Evolutionary conservation across 2,329 filamentous ascomycete species (phyloP), one percentile per base, ranked within the genome.

Genomic region (Stachybotrys chlorohalonatus): DNA sequence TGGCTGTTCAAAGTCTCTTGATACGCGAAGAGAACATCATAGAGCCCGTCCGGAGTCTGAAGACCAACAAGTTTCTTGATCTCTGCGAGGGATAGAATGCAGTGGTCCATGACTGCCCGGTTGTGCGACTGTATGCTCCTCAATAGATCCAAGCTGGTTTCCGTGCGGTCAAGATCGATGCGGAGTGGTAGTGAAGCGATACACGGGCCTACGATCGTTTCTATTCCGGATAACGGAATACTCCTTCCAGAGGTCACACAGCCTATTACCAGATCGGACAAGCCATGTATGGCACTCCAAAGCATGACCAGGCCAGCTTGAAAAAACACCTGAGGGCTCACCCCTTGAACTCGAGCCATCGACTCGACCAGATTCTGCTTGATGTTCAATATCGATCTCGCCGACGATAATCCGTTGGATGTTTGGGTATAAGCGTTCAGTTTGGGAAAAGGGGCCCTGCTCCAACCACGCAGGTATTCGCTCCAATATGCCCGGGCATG

Each of bases 161-260:
- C 67, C 51, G 79, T 72, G 8, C 75, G 73, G 1, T 73, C 70
- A 0, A 87, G 62, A 56, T 89, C 75, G 5, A 86, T 69, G n/a
- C 90, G 79, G 1, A 90, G 73, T 1, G 92, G 92, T 7, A 94
- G 70, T 0, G 89, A 87, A 1, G 85, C 76, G 52, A 96, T 84
- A 62, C 88, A 94, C 9, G 92, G 92, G 0, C 92, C 92, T 54
- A 93, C 75, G 4, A 92, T 80, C 1, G 80, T 74, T 58, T 95
- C 90, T 39, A 95, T 82, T 0, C 78, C 81, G 5, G 76, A 65
- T 2, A 96, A 66, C 0, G 89, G 81, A n/a, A 91, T 68, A 1
- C 87, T 90, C 54, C 92, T 80, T 1, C 91, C 91, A 9, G 91
- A 95, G 11, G 88, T 87, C 5, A 96, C 89, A 1, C 84, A 86